Base-by-base conservation (phyloP, 2,329 filamentous ascomycete species). In the Orbilia brochopaga region DNA sequence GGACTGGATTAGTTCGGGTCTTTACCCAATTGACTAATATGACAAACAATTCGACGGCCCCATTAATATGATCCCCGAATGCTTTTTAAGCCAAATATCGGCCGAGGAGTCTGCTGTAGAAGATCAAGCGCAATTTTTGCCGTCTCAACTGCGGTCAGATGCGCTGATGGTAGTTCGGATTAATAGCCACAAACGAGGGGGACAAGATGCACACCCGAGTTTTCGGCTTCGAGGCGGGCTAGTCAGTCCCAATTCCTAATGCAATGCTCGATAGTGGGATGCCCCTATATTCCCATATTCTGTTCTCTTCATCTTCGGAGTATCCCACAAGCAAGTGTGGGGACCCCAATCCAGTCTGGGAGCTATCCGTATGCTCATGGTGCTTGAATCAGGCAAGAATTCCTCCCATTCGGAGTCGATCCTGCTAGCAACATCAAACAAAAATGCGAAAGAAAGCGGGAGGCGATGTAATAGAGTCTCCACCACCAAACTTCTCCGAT, bases 401-500 rank as follows among this genome's bases (percentile, higher is more conserved):
- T 46, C 32, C 27, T 32, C 32, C 10, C 32, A 10, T 13, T 10
- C 27, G 27, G 4, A 32, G 4, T 32, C 27, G 8, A 32, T 32
- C 27, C 8, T 32, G 27, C 27, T 32, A 32, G 27, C 27, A 3
- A 4, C 8, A 8, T 32, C 27, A n/a, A n/a, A n/a, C n/a, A 48
- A 48, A 48, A 48, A 19, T 48, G 19, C 44, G 19, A 48, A 11
- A 2, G 44, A 19, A 48, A 3, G 40, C 17, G 44, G 19, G 44
- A 19, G n/a, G 19, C 15, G 11, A 48, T 42, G 44, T 11, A 23
- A 4, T 17, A 21, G n/a, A 19, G 15, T 10, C 51, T 51, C 52
- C 40, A 55, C 65, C 65, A 70, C 65, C 54, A 63, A 63, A 27
- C 35, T 70, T 70, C 59, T 70, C 65, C 65, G 65, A 64, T 54